Conservation (phyloP, 1,284 basidiomycete genomes). For the Leccinum olivaceoglutinosum region DNA sequence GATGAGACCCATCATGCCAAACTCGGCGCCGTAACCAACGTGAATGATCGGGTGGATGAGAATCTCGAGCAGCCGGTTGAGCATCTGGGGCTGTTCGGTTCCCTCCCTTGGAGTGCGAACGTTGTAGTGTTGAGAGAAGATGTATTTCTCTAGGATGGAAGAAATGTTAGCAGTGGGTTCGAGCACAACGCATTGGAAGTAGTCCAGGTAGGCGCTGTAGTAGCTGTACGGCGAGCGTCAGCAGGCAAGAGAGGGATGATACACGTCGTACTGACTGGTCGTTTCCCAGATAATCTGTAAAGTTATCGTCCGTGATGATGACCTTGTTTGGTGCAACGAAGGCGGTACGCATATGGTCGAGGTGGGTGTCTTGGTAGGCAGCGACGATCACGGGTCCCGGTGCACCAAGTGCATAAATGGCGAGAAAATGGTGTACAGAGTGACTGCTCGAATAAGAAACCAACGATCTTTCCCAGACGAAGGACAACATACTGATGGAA, state of each 20-base stretch:
- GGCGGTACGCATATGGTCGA: constrained; percentile 31
- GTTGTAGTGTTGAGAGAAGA: constrained; percentile 25
- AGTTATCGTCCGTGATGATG: constrained; percentile 35
- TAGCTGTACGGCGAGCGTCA: constrained; percentile 21
- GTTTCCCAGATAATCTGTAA: constrained; percentile 38
- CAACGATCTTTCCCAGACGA: neutral
- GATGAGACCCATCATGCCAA: constrained; percentile 55
- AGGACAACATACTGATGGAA: constrained; percentile 49
- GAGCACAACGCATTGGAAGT: constrained; percentile 31
- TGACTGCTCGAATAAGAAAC: constrained; percentile 29
- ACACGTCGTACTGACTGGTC: constrained; percentile 28
- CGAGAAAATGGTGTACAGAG: constrained; percentile 36
- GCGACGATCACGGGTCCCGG: constrained; percentile 33
- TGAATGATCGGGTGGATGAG: constrained; percentile 66
- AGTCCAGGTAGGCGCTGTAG: constrained; percentile 32
- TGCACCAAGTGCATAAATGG: constrained; percentile 39
- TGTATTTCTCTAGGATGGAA: constrained; percentile 21
- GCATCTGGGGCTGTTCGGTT: constrained; percentile 46
- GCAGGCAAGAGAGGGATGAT: neutral
- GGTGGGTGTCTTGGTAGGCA: constrained; percentile 32
- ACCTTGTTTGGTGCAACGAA: constrained; percentile 30
- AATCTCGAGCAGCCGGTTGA: constrained; percentile 53
- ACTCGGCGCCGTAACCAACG: constrained; percentile 58
- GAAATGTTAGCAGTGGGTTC: constrained; percentile 23
- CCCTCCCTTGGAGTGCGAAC: constrained; percentile 20